These are phyloP conservation scores for Arthrobotrys conoides DNA, from an alignment of 2,329 filamentous ascomycete genomes.

Conservation along the genomic window DNA sequence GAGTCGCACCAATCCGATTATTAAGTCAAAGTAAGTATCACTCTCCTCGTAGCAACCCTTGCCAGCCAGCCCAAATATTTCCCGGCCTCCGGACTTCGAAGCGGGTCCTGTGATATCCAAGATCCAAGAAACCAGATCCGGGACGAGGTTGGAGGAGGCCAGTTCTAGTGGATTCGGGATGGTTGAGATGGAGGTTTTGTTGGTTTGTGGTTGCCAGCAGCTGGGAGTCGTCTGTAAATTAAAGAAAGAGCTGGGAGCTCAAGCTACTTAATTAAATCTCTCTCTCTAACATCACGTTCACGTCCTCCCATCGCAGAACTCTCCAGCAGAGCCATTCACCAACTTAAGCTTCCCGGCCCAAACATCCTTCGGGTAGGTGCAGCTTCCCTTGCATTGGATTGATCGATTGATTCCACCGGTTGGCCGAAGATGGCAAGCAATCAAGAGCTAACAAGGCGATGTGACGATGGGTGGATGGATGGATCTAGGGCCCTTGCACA, in stretches of 20 bases:
- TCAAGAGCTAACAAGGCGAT: slow-evolving; percentile 19
- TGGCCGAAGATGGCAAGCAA: not conserved
- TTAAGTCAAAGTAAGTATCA: slow-evolving; percentile 50
- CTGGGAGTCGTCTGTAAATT: not conserved
- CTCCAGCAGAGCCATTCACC: slow-evolving; percentile 24
- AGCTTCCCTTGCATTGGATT: slow-evolving; percentile 31
- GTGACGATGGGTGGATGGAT: slow-evolving; percentile 5
- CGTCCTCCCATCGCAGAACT: slow-evolving; percentile 28
- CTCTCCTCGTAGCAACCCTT: not conserved
- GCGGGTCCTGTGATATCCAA: slow-evolving; percentile 3
- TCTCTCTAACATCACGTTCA: slow-evolving; percentile 3
- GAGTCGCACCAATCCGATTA: slow-evolving; percentile 53
- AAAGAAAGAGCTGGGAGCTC: slow-evolving; percentile 9
- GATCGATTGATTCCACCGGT: not conserved
- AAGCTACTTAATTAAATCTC: slow-evolving; percentile 28
- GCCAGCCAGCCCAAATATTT: not conserved
- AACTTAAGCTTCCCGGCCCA: not conserved
- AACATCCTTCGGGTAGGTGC: slow-evolving; percentile 52
- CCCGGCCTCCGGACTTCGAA: slow-evolving; percentile 16
- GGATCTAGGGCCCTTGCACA: slow-evolving; percentile 39
- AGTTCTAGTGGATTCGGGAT: not conserved
- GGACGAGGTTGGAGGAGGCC: slow-evolving; percentile 1
- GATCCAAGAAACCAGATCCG: not conserved
- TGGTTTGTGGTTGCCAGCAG: slow-evolving; percentile 13
- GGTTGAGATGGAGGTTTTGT: slow-evolving; percentile 19